Evolutionary conservation across 306 rosid genomes (phyloP).

Genomic region (Inga laurina): DNA sequence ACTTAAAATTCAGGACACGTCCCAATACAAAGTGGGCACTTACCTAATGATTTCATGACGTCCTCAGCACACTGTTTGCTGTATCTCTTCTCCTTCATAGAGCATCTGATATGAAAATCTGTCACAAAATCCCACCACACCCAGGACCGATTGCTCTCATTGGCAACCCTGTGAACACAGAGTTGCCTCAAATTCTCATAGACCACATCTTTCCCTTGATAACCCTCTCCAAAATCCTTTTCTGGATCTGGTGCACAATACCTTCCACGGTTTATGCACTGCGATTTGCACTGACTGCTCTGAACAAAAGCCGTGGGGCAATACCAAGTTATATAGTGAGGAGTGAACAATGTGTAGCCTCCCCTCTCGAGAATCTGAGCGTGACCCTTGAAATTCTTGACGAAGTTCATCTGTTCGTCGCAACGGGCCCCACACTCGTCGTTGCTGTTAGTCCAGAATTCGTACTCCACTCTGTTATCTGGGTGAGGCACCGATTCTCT

Average conservation of each 20-base stretch:
- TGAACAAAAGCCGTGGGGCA: constrained; percentile 71
- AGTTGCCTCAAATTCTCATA: constrained; percentile 92
- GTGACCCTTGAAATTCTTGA: constrained; percentile 83
- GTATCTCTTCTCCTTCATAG: constrained; percentile 91
- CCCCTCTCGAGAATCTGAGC: constrained; percentile 98
- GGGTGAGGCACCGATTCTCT: constrained; percentile 92
- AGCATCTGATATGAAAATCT: constrained; percentile 92
- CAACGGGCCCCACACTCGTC: constrained; percentile 96
- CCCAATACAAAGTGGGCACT: neutral
- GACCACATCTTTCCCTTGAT: constrained; percentile 92
- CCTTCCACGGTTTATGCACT: constrained; percentile 90
- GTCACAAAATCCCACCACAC: constrained; percentile 99
- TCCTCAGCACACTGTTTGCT: constrained; percentile 85
- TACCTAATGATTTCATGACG: constrained; percentile 82
- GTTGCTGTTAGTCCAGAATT: constrained; percentile 97
- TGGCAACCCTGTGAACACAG: constrained; percentile 93
- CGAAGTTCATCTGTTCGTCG: constrained; percentile 87
- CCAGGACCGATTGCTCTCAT: constrained; percentile 82
- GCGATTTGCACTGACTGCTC: constrained; percentile 80
- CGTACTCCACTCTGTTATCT: constrained; percentile 84
- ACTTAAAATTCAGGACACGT: neutral
- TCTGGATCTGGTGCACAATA: constrained; percentile 97
- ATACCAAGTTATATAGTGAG: constrained; percentile 94
- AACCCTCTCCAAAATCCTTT: constrained; percentile 77
- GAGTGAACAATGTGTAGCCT: constrained; percentile 81